Evolutionary conservation across 176 grass and related monocot species (phyloP).

Genomic region (Triticum timopheevii): DNA sequence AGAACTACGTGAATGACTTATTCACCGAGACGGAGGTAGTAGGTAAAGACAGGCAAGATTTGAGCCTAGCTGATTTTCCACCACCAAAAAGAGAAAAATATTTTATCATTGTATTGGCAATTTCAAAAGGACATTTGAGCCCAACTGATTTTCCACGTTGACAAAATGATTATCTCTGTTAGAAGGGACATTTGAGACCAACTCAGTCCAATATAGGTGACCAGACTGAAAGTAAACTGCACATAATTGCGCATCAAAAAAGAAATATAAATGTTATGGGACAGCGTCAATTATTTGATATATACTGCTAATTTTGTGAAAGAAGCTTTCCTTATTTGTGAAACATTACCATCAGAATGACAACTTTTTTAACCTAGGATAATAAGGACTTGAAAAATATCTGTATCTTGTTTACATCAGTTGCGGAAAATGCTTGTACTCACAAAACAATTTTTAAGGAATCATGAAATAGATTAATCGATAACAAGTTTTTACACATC

Average conservation of each 20-base stretch:
- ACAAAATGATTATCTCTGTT: background rate
- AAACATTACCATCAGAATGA: constrained; percentile 7
- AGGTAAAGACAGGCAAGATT: background rate
- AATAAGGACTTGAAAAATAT: background rate
- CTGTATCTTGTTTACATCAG: background rate
- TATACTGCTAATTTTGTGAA: background rate
- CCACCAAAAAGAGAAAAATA: no score
- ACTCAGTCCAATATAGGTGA: constrained; percentile 88
- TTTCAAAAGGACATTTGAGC: no score
- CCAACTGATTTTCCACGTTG: no score
- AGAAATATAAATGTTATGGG: background rate
- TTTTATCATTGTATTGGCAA: no score
- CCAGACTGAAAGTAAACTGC: constrained; percentile 69
- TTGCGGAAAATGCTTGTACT: background rate
- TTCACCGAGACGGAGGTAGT: no score
- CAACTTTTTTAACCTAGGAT: background rate
- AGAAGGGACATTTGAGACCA: background rate
- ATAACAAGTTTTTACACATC: background rate
- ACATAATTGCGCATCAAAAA: background rate
- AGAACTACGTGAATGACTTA: no score
- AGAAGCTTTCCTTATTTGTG: background rate
- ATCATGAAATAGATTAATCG: background rate
- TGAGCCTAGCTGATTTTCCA: no score
- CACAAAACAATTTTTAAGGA: background rate
- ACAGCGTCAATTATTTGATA: background rate